Base-by-base conservation (phyloP, 2,329 filamentous ascomycete species). In the Erysiphe pulchra region DNA sequence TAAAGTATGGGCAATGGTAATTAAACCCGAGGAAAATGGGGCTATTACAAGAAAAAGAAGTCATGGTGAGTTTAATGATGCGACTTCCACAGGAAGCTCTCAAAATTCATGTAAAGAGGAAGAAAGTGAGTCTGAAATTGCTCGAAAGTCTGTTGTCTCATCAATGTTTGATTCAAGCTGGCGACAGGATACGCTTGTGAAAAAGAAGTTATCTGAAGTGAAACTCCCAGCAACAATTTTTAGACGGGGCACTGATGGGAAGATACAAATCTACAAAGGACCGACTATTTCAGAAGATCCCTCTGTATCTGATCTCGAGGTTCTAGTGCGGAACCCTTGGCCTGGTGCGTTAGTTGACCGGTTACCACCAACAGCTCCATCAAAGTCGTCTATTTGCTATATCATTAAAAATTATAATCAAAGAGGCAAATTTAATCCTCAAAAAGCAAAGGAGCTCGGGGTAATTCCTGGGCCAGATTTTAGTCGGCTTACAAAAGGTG, bases 111-210 rank as follows among this genome's bases (percentile, higher is more conserved):
- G 58, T 50, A 58, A 62, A 51, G 47, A 61, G 32, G 50, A 52
- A 30, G 50, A 62, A 16, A 61, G 67, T 42, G 52, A 53, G 5
- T 59, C 67, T 47, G 65, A 71, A 49, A 57, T 67, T 31, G 59
- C 75, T 31, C 66, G 73, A n/a, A 67, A 73, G 46, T 62, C 67
- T 1, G 67, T 85, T 18, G 70, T 87, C n/a, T 66, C 66, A 9
- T 68, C 76, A 51, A 87, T 90, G 82, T 87, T 87, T 56, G 69
- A 81, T 53, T 85, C 80, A 0, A 63, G 69, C 47, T 90, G 82
- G 83, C 69, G 64, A 18, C 63, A 80, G 48, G 82, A 92, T 55
- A 69, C 73, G 2, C 65, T 92, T 16, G 59, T 73, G 17, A 74
- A 81, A 54, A 75, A 67, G 20, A 74, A 69, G 20, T 67, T 92